These are phyloP conservation scores for Vitis hybrid DNA, from an alignment of 177 flowering plant genomes.

Conservation along the genomic window DNA sequence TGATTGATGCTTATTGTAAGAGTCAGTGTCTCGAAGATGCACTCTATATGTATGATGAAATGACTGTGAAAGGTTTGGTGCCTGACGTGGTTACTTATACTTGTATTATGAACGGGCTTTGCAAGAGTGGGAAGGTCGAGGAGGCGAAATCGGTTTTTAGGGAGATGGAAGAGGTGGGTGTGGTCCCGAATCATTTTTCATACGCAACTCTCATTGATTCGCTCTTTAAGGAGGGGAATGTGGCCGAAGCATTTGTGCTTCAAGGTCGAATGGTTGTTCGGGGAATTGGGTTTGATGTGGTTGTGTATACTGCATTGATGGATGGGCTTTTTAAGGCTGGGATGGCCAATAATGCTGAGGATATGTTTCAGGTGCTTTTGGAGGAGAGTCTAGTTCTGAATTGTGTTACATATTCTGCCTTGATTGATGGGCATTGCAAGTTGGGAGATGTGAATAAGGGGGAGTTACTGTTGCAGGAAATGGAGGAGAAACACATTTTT, in stretches of 20 bases:
- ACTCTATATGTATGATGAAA: conserved; percentile 54
- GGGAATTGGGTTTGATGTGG: conserved; percentile 68
- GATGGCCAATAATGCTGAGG: conserved; percentile 56
- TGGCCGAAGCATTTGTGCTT: conserved; percentile 38
- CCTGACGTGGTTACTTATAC: conserved; percentile 76
- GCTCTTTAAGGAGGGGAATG: conserved; percentile 43
- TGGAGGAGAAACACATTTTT: conserved; percentile 45
- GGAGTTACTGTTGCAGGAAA: conserved; percentile 46
- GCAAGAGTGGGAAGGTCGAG: conserved; percentile 49
- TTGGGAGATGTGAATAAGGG: conserved; percentile 58
- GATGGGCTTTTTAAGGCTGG: conserved; percentile 84
- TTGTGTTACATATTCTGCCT: conserved; percentile 56
- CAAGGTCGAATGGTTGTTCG: conserved; percentile 66
- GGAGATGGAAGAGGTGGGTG: conserved; percentile 71
- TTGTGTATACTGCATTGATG: conserved; percentile 58
- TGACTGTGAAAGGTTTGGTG: conserved; percentile 57
- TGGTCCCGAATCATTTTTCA: conserved; percentile 68
- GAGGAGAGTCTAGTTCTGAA: conserved; percentile 45
- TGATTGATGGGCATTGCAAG: conserved; percentile 75
- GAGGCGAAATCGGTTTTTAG: conserved; percentile 53
- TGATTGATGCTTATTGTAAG: conserved; percentile 54
- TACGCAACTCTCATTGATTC: conserved; percentile 61
- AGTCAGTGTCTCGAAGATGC: conserved; percentile 55
- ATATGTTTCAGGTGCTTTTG: conserved; percentile 43
- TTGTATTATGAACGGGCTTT: conserved; percentile 64